Conservation (phyloP, 768 basidiomycete species). For the Cyclocybe cylindracea region DNA sequence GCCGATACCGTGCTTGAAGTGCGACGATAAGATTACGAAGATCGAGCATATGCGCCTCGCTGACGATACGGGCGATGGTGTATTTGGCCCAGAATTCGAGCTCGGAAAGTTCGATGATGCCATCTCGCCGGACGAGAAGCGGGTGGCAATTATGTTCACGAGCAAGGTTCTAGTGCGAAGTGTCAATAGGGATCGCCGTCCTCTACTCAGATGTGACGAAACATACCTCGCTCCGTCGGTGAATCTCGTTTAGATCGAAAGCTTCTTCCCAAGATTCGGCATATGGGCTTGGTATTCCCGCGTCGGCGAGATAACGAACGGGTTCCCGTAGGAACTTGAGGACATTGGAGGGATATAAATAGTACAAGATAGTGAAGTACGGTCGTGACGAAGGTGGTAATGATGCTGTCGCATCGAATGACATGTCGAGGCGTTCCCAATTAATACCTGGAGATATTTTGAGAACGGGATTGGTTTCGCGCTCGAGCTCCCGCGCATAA, state of each 20-base stretch:
- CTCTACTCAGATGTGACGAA: background rate
- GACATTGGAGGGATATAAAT: conserved; percentile 89
- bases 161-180: conserved; percentile 54
- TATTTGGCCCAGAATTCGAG: conserved; percentile 70
- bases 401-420: conserved; percentile 54
- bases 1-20: conserved; percentile 31
- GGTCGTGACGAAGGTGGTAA: conserved; percentile 59
- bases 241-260: conserved; percentile 68
- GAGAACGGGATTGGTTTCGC: conserved; percentile 37
- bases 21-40: conserved; percentile 57
- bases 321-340: conserved; percentile 78
- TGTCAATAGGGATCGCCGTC: background rate
- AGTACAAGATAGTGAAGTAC: conserved; percentile 83
- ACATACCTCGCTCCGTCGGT: conserved; percentile 71
- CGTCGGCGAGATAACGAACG: conserved; percentile 57
- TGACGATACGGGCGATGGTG: conserved; percentile 59
- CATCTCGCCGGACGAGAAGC: conserved; percentile 66
- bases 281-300: conserved; percentile 56
- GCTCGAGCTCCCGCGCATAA: conserved; percentile 42
- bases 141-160: conserved; percentile 77
- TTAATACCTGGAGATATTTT: conserved; percentile 54
- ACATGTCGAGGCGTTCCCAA: conserved; percentile 69
- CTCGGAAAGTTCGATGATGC: conserved; percentile 60
- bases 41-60: conserved; percentile 71
- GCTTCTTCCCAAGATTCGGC: conserved; percentile 70